Conservation (phyloP, 2,329 filamentous ascomycete genomes). For the Aspergillus uvarum region DNA sequence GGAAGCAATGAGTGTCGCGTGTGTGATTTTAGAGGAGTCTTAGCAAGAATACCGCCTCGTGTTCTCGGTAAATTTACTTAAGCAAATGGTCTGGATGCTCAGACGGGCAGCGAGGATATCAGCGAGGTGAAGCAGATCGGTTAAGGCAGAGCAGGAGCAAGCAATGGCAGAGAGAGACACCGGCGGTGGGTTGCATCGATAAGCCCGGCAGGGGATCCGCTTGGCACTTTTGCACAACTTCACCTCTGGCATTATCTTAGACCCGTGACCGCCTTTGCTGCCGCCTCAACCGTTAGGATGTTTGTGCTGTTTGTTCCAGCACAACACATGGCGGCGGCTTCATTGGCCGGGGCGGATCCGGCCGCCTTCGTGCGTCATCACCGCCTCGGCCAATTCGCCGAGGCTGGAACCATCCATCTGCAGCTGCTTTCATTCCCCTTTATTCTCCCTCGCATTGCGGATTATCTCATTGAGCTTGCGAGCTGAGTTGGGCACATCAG, state of each 20-base stretch:
- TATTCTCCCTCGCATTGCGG: not conserved
- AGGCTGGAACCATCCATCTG: not conserved
- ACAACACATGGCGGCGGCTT: not conserved
- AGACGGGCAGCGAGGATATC: not conserved
- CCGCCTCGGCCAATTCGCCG: conserved; percentile 1
- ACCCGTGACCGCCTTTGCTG: too few relatives aligned
- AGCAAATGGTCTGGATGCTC: not conserved
- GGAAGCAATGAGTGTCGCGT: not conserved
- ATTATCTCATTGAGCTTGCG: not conserved
- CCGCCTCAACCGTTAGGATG: too few relatives aligned
- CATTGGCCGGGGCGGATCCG: conserved; percentile 13
- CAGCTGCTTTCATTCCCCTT: not conserved
- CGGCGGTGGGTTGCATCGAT: not conserved
- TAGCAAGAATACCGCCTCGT: not conserved
- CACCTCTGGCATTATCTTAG: not conserved
- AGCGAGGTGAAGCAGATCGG: too few relatives aligned
- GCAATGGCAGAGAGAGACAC: not conserved
- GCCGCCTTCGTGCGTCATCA: conserved; percentile 21
- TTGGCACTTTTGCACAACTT: too few relatives aligned
- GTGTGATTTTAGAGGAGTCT: not conserved
- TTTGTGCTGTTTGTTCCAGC: not conserved
- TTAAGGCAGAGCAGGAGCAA: not conserved
- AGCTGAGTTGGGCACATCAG: not conserved
- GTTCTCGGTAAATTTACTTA: not conserved
- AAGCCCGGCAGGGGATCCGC: not conserved